Evolutionary conservation across 345 rosid genomes (phyloP), one percentile per base, ranked within the genome.

Genomic region (Salix brachista): DNA sequence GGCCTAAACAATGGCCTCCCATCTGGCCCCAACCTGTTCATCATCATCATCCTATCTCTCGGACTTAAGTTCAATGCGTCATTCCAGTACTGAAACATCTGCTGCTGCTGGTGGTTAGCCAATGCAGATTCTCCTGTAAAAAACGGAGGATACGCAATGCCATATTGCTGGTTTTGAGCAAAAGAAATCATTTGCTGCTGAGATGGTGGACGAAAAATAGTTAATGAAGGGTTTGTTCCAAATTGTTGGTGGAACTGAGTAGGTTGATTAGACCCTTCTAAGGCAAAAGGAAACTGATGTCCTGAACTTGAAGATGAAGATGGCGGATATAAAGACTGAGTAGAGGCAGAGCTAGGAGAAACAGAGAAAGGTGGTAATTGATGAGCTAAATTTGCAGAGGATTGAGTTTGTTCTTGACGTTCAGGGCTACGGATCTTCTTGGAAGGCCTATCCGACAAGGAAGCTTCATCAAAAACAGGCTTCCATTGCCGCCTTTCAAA

Each of bases 161-260:
- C 69, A 65, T 67, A 80, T 44, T 83, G 87, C 71, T 81, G 94
- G 34, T 81, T 86, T 32, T 87, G 91, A 64, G 72, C 80, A 74
- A 94, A 94, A 60, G 96, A 94, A 79, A 94, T 94, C 94, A 92
- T 94, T 19, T 88, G 91, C 62, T 82, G 89, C 32, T 74, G 90
- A 66, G 64, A 17, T 1, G 82, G 79, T 4, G 86, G 88, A 23
- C 23, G 80, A 69, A 76, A 80, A 30, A 77, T 23, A 30, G 88
- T 76, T 5, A 48, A 74, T 70, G 72, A 42, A 23, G 84, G 73
- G 75, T 58, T 56, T 70, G 84, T 83, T 70, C 61, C 54, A 25
- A 56, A 81, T 14, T 80, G 94, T 36, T 82, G 87, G 21, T 87
- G 91, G 65, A 72, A 79, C 73, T 86, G 88, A 54, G 70, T 39